These are phyloP conservation scores for Jamesozyma hellenica DNA, from an alignment of 805 yeast genomes.

Conservation along the genomic window DNA sequence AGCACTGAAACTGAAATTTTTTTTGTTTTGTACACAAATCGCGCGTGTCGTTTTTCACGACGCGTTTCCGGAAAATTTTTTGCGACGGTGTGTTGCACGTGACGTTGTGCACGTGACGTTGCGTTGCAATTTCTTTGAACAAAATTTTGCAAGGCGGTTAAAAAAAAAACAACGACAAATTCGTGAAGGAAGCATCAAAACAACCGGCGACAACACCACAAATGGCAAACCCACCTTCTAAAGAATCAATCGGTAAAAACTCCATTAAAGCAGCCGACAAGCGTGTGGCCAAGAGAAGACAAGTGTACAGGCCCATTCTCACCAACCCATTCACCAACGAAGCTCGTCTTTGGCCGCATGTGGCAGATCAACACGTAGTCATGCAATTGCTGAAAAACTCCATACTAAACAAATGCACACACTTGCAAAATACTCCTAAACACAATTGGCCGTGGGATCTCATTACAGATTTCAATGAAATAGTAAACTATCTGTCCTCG, in stretches of 20 bases:
- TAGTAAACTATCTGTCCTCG: slow-evolving; percentile 39
- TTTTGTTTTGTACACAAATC: neutral
- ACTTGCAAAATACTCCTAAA: slow-evolving; percentile 11
- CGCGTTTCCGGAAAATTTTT: too few relatives aligned
- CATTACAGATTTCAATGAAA: slow-evolving; percentile 37
- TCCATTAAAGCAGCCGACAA: slow-evolving; percentile 43
- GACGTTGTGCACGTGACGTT: too few relatives aligned
- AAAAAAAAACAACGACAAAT: too few relatives aligned
- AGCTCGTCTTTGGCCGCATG: slow-evolving; percentile 34
- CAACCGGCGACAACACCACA: too few relatives aligned
- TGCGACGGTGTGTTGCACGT: too few relatives aligned
- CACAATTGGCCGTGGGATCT: slow-evolving; percentile 16
- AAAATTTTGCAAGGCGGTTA: too few relatives aligned
- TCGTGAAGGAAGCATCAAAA: too few relatives aligned
- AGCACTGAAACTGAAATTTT: too few relatives aligned
- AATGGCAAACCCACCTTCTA: neutral
- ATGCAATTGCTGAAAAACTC: slow-evolving; percentile 31
- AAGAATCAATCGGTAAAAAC: slow-evolving; percentile 1
- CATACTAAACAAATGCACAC: slow-evolving; percentile 29
- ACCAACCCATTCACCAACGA: slow-evolving; percentile 53
- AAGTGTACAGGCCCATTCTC: slow-evolving; percentile 54
- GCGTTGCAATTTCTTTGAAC: too few relatives aligned
- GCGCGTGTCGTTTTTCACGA: neutral
- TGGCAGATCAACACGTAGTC: slow-evolving; percentile 32
- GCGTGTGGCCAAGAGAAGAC: slow-evolving; percentile 33